phyloP scores from a whole-genome alignment of 345 rosid genomes.

The Arabidopsis arenosa region DNA sequence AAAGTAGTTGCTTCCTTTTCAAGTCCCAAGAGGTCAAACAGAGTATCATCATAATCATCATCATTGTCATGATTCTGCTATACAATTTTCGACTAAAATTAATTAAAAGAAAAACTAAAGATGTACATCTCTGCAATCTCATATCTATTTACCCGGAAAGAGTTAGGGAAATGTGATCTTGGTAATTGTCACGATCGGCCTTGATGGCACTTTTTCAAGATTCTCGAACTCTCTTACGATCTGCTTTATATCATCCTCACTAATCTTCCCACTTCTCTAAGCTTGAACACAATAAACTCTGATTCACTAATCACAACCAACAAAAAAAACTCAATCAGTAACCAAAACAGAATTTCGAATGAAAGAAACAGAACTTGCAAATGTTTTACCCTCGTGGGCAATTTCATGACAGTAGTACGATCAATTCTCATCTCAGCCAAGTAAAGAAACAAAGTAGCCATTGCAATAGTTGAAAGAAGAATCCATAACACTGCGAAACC shows the following conservation, averaged over 20 bases:
- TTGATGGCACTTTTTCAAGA: conserved; percentile 25
- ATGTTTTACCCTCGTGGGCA: conserved; percentile 51
- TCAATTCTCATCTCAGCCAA: conserved; percentile 45
- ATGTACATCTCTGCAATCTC: neutral
- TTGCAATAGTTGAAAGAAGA: conserved; percentile 54
- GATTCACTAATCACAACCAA: conserved; percentile 55
- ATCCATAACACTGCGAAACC: conserved; percentile 62
- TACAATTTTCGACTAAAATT: conserved; percentile 8
- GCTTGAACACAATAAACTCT: conserved; percentile 74
- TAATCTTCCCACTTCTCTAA: conserved; percentile 76
- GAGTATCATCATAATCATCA: conserved; percentile 4
- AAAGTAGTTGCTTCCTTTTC: neutral
- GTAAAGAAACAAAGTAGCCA: conserved; percentile 58
- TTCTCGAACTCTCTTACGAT: conserved; percentile 66
- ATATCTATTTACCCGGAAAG: conserved; percentile 16
- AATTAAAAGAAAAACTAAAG: neutral
- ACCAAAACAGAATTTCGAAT: neutral
- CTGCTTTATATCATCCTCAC: conserved; percentile 62
- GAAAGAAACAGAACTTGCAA: neutral
- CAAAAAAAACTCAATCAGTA: neutral
- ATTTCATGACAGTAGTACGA: neutral
- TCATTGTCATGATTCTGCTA: neutral
- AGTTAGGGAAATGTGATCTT: conserved; percentile 60
- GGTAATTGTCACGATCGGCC: conserved; percentile 57
- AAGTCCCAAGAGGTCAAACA: neutral